Conservation (phyloP, 169 alveolate species). For the Cyclospora cayetanensis region DNA sequence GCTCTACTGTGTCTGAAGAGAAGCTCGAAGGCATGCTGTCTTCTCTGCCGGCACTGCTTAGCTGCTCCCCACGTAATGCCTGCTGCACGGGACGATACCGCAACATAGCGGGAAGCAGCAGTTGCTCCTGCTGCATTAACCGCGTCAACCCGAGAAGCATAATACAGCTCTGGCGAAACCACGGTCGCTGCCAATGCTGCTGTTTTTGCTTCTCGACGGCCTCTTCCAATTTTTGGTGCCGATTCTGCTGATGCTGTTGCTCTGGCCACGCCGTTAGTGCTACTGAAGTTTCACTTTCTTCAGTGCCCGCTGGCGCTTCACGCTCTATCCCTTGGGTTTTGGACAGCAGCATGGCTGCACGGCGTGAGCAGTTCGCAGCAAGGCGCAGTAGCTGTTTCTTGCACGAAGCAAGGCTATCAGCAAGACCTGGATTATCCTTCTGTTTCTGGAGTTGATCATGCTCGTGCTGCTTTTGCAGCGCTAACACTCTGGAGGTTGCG, state of each 20-base stretch:
- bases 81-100: not conserved
- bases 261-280: too few species aligned
- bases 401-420: not conserved
- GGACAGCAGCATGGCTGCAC: conserved; percentile 5
- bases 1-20: not conserved
- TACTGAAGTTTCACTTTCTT: too few species aligned
- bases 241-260: conserved; percentile 9
- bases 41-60: not conserved
- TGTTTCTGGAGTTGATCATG: not conserved
- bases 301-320: too few species aligned
- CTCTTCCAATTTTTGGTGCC: not conserved
- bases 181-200: not conserved
- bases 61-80: not conserved
- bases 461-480: not conserved
- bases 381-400: conserved; percentile 14
- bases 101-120: conserved; percentile 22
- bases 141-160: conserved; percentile 43
- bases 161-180: conserved; percentile 45
- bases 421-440: not conserved
- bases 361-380: not conserved
- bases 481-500: not conserved
- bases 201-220: not conserved
- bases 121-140: conserved; percentile 48
- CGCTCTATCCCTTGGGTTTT: too few species aligned
- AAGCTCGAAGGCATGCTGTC: not conserved